Base-by-base conservation (phyloP, 2,329 filamentous ascomycete species). In the Grosmannia clavigera region DNA sequence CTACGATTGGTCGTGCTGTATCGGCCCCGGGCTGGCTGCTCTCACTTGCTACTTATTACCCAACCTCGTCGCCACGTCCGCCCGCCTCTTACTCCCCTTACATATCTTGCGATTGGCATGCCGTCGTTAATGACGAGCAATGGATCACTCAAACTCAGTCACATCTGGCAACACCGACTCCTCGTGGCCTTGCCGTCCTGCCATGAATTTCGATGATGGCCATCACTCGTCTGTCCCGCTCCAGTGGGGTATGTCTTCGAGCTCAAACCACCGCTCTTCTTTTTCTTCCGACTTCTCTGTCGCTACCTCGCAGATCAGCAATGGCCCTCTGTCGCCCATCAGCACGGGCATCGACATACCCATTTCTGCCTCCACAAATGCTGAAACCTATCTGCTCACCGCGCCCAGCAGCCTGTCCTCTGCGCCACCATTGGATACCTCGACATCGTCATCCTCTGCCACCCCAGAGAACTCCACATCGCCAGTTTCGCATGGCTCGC, bases 251-350 rank as follows among this genome's bases (percentile, higher is more conserved):
- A 3, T 51, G 12, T 12, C 48, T 14, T 27, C 48, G 22, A 25
- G 16, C 25, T 65, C 64, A n/a, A 60, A 68, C 67, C 50, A 57
- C 62, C 33, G 72, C 31, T 68, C 68, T 7, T 57, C 46, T 70
- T 72, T 61, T 6, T 68, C 72, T 22, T 72, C 72, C 22, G 67
- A 69, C 40, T 64, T 68, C 12, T 68, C 56, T 31, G 25, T 68
- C 11, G 63, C 66, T 57, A 61, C 65, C 43, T 65, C 66, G 40
- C 67, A 67, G 56, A 66, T 69, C 33, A 62, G 66, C 43, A 73
- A 73, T 14, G 76, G 77, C 52, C 80, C 80, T 65, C 68, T 81
- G 60, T 82, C 80, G 46, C 80, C 80, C 50, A 73, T 78, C 65
- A 82, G 79, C 69, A 76, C 76, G 61, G 75, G 73, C 62, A 73